Evolutionary conservation across 306 rosid species (phyloP), one percentile per base, ranked within the genome.

Genomic region (Heteromeles arbutifolia): DNA sequence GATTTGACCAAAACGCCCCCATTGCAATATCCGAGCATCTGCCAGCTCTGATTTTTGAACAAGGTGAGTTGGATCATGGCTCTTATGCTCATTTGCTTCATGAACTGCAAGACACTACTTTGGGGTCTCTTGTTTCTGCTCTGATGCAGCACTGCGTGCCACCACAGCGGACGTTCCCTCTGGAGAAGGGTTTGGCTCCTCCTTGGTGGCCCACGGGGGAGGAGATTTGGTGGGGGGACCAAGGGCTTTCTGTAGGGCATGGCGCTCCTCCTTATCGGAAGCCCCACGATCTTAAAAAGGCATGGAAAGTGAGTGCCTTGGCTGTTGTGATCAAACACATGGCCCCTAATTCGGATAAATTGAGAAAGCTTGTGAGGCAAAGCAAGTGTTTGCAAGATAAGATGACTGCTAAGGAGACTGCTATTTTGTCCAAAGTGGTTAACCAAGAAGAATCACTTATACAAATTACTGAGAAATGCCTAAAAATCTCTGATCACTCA

Each of bases 201-300:
- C 96, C 91, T 0, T 88, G 93, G 96, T 88, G 97, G 97, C 92
- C 92, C 18, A 87, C 64, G 1, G 88, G 92, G 11, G 37, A 17
- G 14, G 89, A 90, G 74, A 1, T 72, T 2, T 90, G 93, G 91
- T 92, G 92, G 97, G 92, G 92, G 0, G 63, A 87, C 22, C 87
- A 87, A 32, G 91, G 93, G 2, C 0, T 75, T 17, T 74, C 90
- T n/a, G 74, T 80, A 2, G 87, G 86, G 13, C 44, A 85, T 5
- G 92, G 88, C 0, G 84, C 84, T 3, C 97, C 91, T 3, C 92
- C 91, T 14, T 88, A 85, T 56, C 83, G 50, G 72, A 90, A 90
- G 76, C 90, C 97, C 2, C 90, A 87, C 43, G 89, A 87, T n/a
- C 84, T 86, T 0, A 90, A 87, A 43, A 92, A 88, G 77, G 85